Conservation (phyloP, 2,329 filamentous ascomycete genomes). For the Fusarium napiforme region DNA sequence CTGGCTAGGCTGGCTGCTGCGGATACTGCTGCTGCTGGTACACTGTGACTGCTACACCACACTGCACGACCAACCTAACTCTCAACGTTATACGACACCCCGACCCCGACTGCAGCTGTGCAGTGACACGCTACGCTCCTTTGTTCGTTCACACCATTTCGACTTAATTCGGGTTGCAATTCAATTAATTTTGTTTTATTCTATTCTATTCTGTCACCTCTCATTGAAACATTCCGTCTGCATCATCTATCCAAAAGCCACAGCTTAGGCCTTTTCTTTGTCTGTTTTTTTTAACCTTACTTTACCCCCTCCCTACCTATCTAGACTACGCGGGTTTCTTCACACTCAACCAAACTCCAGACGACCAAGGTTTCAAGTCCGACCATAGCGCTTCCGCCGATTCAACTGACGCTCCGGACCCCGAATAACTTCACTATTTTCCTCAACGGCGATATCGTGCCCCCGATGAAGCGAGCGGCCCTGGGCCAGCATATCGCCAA, state of each 20-base stretch:
- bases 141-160: constrained; percentile 29
- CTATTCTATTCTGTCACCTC: constrained; percentile 13
- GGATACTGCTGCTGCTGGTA: neutral
- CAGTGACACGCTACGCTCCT: constrained; percentile 30
- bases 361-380: constrained; percentile 37
- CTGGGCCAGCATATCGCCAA: constrained; percentile 50
- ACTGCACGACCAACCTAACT: neutral
- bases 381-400: constrained; percentile 20
- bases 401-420: constrained; percentile 22
- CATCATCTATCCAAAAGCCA: constrained; percentile 7
- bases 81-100: neutral
- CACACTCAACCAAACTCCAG: constrained; percentile 17
- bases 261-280: constrained; percentile 25
- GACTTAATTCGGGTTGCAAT: constrained; percentile 20
- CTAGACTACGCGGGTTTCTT: neutral
- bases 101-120: neutral
- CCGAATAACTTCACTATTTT: constrained; percentile 23
- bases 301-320: constrained; percentile 9
- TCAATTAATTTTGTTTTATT: constrained; percentile 8
- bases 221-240: constrained; percentile 25
- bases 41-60: neutral
- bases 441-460: constrained; percentile 27
- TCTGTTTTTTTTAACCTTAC: constrained; percentile 10
- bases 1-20: neutral
- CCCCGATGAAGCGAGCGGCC: constrained; percentile 55